Percentiles rank a stretch among this genome's conserved stretches.
phyloP scores from a whole-genome alignment of 2,329 filamentous ascomycete genomes.

The Penicillium sclerotigenum region DNA sequence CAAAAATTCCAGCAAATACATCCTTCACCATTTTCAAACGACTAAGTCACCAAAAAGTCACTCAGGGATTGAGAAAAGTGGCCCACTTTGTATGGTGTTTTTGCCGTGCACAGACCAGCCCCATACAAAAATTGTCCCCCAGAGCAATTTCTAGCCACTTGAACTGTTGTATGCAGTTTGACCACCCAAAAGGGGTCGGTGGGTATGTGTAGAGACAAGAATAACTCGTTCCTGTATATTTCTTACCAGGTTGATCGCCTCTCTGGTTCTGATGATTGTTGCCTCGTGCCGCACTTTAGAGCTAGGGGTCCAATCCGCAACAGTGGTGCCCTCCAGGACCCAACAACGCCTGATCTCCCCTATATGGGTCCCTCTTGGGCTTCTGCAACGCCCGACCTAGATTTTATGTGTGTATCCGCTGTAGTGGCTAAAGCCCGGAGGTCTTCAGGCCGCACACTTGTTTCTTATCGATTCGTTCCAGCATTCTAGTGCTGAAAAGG shows the following conservation, averaged over 20 bases:
- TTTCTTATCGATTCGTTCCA: neutral
- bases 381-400: neutral
- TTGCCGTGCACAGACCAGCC: neutral
- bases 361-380: neutral
- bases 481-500: too few species aligned
- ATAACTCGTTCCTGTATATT: neutral
- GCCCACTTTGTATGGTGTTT: neutral
- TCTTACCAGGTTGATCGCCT: neutral
- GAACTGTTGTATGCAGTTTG: neutral
- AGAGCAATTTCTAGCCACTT: neutral
- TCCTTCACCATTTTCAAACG: neutral
- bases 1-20: too few species aligned
- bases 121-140: constrained; percentile 1
- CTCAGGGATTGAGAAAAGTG: neutral
- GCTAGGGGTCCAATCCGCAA: neutral
- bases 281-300: neutral
- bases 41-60: neutral
- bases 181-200: neutral
- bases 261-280: neutral
- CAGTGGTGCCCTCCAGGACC: neutral
- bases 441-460: too few species aligned
- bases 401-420: neutral
- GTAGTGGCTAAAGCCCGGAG: neutral
- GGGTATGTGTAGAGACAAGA: neutral
- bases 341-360: neutral